These are phyloP conservation scores for Debaryomyces singareniensis DNA, from an alignment of 1,139 yeast genomes.

Conservation along the genomic window DNA sequence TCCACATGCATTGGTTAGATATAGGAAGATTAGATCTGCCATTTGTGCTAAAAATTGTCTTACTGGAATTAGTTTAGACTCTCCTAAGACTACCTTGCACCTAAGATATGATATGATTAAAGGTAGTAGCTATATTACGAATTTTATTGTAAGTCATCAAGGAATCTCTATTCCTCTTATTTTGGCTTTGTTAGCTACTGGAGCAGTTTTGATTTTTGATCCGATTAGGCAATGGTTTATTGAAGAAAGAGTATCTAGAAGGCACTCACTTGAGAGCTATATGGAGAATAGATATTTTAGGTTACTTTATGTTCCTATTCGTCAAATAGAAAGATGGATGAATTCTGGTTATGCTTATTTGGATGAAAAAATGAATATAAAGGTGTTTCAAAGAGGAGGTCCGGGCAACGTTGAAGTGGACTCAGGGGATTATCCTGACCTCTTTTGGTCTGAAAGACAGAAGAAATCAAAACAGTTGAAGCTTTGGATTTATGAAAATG, in stretches of 20 bases:
- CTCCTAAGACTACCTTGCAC: slow-evolving; percentile 54
- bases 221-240: slow-evolving; percentile 85
- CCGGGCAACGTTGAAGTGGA: slow-evolving; percentile 3
- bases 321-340: slow-evolving; percentile 18
- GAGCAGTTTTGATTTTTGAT: slow-evolving; percentile 83
- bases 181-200: slow-evolving; percentile 49
- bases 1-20: slow-evolving; percentile 49
- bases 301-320: slow-evolving; percentile 21
- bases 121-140: slow-evolving; percentile 46
- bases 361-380: slow-evolving; percentile 14
- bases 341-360: slow-evolving; percentile 22
- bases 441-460: slow-evolving; percentile 65
- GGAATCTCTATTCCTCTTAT: slow-evolving; percentile 65
- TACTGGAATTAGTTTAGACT: slow-evolving; percentile 62
- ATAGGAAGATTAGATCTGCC: slow-evolving; percentile 57
- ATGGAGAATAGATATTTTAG: slow-evolving; percentile 25
- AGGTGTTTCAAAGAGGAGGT: slow-evolving; percentile 6
- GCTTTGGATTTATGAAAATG: slow-evolving; percentile 78
- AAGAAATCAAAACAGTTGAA: slow-evolving; percentile 63
- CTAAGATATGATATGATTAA: slow-evolving; percentile 60
- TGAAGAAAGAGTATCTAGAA: slow-evolving; percentile 62
- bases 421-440: slow-evolving; percentile 12
- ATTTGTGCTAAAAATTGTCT: slow-evolving; percentile 88
- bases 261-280: slow-evolving; percentile 26
- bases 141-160: slow-evolving; percentile 67